Evolutionary conservation across 768 basidiomycete species (phyloP).

Genomic region (Pholiota conissans): DNA sequence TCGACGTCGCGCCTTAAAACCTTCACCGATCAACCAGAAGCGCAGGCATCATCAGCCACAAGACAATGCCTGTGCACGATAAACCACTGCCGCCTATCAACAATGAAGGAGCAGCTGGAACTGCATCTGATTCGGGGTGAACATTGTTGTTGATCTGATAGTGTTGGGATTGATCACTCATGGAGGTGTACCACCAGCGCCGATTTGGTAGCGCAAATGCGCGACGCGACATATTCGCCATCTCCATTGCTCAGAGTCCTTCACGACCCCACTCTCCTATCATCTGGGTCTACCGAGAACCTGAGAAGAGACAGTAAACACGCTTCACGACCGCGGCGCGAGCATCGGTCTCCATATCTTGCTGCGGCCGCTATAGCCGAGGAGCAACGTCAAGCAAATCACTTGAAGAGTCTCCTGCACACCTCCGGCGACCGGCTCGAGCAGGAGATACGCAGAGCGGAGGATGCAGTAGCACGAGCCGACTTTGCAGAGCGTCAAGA

Average conservation of each 20-base stretch:
- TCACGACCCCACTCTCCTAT: slow-evolving; percentile 21
- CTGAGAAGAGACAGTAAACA: slow-evolving; percentile 23
- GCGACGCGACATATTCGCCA: slow-evolving; percentile 24
- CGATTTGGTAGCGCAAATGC: slow-evolving; percentile 21
- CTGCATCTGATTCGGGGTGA: slow-evolving; percentile 7
- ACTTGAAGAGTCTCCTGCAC: slow-evolving; percentile 53
- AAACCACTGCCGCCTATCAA: slow-evolving; percentile 19
- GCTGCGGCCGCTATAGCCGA: slow-evolving; percentile 43
- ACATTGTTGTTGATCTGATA: not conserved
- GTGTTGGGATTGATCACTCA: not conserved
- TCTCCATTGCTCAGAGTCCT: slow-evolving; percentile 22
- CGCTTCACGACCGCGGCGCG: slow-evolving; percentile 39
- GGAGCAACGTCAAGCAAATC: slow-evolving; percentile 57
- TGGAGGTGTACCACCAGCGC: slow-evolving; percentile 1
- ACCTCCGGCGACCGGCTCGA: slow-evolving; percentile 55
- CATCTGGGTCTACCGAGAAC: slow-evolving; percentile 9
- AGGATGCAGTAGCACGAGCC: slow-evolving; percentile 49
- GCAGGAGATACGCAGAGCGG: slow-evolving; percentile 54
- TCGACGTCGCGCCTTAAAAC: not conserved
- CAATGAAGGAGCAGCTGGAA: slow-evolving; percentile 3
- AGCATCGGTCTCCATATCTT: slow-evolving; percentile 36
- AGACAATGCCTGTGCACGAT: slow-evolving; percentile 20
- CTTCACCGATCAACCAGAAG: not conserved
- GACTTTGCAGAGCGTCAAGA: slow-evolving; percentile 50
- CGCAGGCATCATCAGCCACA: not conserved